Base-by-base conservation (phyloP, 2,329 filamentous ascomycete species). In the Colletotrichum tofieldiae region DNA sequence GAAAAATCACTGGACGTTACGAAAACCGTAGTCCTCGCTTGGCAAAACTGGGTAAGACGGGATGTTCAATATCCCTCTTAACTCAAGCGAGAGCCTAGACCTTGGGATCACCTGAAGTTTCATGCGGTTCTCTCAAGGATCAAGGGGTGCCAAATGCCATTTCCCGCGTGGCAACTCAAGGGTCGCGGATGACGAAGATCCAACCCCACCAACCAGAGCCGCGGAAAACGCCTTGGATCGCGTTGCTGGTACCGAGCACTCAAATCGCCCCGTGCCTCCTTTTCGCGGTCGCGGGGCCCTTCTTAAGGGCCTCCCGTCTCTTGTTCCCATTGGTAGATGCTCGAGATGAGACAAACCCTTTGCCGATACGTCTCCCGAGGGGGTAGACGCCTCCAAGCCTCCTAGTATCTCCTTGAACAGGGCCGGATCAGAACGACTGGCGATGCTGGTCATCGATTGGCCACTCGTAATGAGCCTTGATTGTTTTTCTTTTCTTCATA, bases 151-250 rank as follows among this genome's bases (percentile, higher is more conserved):
- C 65, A 23, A 59, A 37, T 60, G 59, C 52, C 59, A 59, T 59
- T 69, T 65, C 51, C 59, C 69, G 69, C 59, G 65, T 72, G 69
- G 65, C 59, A 45, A 39, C 52, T 14, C 54, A 62, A 71, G 51
- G 52, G 58, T 20, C 37, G 32, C 4, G 5, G 14, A 23, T 12
- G 49, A n/a, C 35, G 39, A 1, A 12, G 12, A 8, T 49, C n/a
- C 1, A 37, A 32, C 32, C 52, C 65, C 59, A 68, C 68, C 69
- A 72, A 72, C 65, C 69, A 60, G 59, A 60, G 29, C 49, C 35
- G 26, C 51, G 9, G 37, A 32, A 12, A 41, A 35, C 47, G 29
- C 61, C n/a, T 41, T 55, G 51, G 51, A 43, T 37, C 69, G 51
- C 43, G 43, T 37, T 26, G 43, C 58, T 29, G 65, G 69, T 71